Percentiles rank a stretch among this genome's conserved stretches.
Evolutionary conservation across 2,329 filamentous ascomycete species (phyloP).

Genomic region (Sporothrix euskadiensis): DNA sequence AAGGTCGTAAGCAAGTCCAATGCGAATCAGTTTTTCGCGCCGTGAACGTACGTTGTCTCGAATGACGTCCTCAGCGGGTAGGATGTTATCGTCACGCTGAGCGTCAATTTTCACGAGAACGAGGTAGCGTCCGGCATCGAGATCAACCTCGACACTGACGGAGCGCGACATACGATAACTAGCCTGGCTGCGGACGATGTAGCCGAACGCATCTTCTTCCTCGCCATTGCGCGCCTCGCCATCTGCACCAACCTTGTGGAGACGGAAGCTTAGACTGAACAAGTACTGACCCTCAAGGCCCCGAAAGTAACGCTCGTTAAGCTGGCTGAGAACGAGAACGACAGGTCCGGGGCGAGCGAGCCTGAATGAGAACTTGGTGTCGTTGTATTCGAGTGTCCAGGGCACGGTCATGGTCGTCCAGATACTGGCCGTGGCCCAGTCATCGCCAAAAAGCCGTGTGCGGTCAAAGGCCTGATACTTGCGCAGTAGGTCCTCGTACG

Average conservation of each 20-base stretch:
- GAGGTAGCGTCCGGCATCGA: slow-evolving; percentile 58
- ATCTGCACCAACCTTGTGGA: slow-evolving; percentile 38
- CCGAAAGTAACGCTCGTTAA: slow-evolving; percentile 63
- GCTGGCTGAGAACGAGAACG: slow-evolving; percentile 61
- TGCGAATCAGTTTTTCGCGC: slow-evolving; percentile 60
- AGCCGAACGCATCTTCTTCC: slow-evolving; percentile 50
- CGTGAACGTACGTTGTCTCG: slow-evolving; percentile 52
- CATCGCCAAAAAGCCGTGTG: slow-evolving; percentile 60
- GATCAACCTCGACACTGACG: slow-evolving; percentile 59
- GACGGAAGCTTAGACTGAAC: slow-evolving; percentile 45
- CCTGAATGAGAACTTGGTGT: slow-evolving; percentile 60
- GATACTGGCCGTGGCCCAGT: slow-evolving; percentile 59
- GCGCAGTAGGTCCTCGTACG: slow-evolving; percentile 61
- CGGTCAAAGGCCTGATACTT: slow-evolving; percentile 64
- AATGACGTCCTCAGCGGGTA: slow-evolving; percentile 58
- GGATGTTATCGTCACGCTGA: slow-evolving; percentile 45
- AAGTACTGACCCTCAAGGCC: slow-evolving; percentile 61
- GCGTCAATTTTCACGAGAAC: slow-evolving; percentile 59
- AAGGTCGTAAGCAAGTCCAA: slow-evolving; percentile 60
- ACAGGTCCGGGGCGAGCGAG: slow-evolving; percentile 58
- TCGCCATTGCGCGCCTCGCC: slow-evolving; percentile 40
- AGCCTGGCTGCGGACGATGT: slow-evolving; percentile 60
- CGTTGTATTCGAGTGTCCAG: slow-evolving; percentile 62
- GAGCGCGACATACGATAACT: slow-evolving; percentile 61
- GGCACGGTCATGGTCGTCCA: slow-evolving; percentile 65